These are phyloP conservation scores for Adansonia grandidieri DNA, from an alignment of 441 rosid species.

Conservation along the genomic window DNA sequence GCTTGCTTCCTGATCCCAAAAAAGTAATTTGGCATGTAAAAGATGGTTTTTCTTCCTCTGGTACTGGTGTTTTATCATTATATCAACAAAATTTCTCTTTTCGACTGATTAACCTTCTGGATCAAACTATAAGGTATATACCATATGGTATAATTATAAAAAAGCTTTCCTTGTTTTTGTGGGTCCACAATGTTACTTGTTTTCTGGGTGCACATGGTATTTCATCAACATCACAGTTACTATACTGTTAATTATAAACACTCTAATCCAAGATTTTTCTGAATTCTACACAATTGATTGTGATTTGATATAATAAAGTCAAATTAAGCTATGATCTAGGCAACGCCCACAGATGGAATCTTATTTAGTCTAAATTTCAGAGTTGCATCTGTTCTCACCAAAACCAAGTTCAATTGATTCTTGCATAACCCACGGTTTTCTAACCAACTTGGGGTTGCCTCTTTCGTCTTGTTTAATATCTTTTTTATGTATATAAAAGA, in stretches of 20 bases:
- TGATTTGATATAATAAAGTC: constrained; percentile 8
- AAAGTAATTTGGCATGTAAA: background rate
- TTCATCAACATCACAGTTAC: background rate
- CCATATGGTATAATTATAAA: no score
- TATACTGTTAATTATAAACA: background rate
- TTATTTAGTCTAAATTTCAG: background rate
- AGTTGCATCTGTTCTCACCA: background rate
- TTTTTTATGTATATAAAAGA: no score
- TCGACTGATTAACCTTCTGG: no score
- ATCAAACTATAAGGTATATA: no score
- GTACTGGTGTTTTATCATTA: background rate
- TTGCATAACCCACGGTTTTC: background rate
- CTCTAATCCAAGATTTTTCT: background rate
- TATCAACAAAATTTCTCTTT: background rate
- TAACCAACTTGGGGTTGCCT: background rate
- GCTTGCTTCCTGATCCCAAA: background rate
- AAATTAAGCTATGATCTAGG: background rate
- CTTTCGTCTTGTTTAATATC: background rate
- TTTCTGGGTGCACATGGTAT: background rate
- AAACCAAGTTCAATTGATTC: background rate
- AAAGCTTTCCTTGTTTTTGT: background rate
- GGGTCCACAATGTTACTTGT: background rate
- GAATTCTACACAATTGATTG: background rate
- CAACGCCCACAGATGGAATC: background rate
- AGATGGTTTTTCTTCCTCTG: background rate